Percentiles rank a stretch among this genome's conserved stretches.
Evolutionary conservation across 805 yeast genomes (phyloP).

Genomic region (Myxozyma geophila): DNA sequence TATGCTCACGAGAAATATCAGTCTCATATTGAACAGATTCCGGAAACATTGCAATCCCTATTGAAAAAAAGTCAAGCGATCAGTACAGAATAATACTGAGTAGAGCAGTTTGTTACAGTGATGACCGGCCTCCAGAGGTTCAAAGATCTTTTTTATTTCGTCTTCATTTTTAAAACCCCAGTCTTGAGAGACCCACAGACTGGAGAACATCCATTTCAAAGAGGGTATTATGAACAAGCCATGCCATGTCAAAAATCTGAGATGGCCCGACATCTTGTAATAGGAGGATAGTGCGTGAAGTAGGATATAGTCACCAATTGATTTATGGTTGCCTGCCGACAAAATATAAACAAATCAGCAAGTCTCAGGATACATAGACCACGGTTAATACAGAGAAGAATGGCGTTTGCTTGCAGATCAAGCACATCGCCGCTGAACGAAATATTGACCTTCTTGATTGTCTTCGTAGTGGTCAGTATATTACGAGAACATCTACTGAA

Average conservation of each 20-base stretch:
- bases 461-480: conserved; percentile 12
- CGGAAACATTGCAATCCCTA: conserved; percentile 79
- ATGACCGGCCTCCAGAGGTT: not conserved
- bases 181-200: conserved; percentile 32
- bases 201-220: conserved; percentile 19
- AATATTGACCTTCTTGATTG: conserved; percentile 20
- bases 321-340: conserved; percentile 25
- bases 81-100: not conserved
- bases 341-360: not conserved
- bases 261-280: conserved; percentile 26
- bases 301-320: conserved; percentile 25
- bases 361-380: not conserved
- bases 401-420: conserved; percentile 17
- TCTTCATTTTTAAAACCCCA: conserved; percentile 24
- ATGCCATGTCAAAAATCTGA: conserved; percentile 25
- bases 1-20: conserved; percentile 67
- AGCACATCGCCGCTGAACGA: conserved; percentile 36
- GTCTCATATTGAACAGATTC: conserved; percentile 58
- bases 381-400: conserved; percentile 22
- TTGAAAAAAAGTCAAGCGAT: conserved; percentile 35
- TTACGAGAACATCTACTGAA: not conserved
- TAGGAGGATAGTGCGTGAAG: conserved; percentile 22
- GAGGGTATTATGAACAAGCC: conserved; percentile 24
- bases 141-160: conserved; percentile 6
- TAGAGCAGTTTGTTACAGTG: conserved; percentile 12